Evolutionary conservation across 106 monocot genomes (phyloP).

Genomic region (Narthecium ossifragum): DNA sequence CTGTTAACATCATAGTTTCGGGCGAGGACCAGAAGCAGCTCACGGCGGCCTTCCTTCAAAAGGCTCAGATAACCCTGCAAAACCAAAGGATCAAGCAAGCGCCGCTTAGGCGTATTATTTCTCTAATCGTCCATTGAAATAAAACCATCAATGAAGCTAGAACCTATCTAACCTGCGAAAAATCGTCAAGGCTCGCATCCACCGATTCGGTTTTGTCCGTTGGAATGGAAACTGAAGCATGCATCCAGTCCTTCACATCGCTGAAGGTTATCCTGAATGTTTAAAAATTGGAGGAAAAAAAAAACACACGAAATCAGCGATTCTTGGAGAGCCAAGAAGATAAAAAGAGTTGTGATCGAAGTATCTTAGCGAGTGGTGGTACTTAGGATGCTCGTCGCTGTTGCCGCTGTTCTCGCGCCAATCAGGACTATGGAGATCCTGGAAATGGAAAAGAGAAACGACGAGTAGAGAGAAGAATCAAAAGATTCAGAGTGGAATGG

Average conservation of each 20-base stretch:
- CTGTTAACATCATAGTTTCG: conserved; percentile 66
- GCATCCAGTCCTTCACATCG: conserved; percentile 61
- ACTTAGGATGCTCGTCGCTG: neutral
- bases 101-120: too few species aligned
- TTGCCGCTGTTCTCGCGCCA: too few species aligned
- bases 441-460: too few species aligned
- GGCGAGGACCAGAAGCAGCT: conserved; percentile 47
- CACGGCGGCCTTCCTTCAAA: conserved; percentile 29
- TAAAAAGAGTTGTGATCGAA: neutral
- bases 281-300: neutral
- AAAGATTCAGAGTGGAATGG: neutral
- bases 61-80: conserved; percentile 46
- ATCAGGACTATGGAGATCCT: too few species aligned
- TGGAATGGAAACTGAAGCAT: conserved; percentile 32
- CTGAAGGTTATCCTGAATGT: conserved; percentile 5
- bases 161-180: conserved; percentile 29
- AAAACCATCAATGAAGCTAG: neutral
- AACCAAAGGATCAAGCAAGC: neutral
- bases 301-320: neutral
- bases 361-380: neutral
- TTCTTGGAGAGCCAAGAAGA: neutral
- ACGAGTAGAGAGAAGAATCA: too few species aligned
- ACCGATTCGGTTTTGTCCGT: conserved; percentile 17
- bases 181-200: conserved; percentile 34
- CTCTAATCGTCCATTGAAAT: neutral